phyloP scores from a whole-genome alignment of 176 grass and related monocot genomes.

The Zizania latifolia region DNA sequence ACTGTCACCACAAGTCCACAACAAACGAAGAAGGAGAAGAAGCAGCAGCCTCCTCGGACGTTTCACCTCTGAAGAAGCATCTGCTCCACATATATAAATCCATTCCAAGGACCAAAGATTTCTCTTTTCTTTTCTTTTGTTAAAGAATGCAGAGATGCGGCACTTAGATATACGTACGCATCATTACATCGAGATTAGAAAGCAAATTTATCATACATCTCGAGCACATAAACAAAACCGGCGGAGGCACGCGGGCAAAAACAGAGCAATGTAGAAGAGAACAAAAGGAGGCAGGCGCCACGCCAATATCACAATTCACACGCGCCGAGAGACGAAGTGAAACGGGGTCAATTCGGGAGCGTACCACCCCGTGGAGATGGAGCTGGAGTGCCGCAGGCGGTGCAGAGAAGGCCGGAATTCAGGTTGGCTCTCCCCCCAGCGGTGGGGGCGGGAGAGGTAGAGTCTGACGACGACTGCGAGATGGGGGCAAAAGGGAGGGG shows the following conservation, averaged over 20 bases:
- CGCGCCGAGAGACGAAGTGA: too few species aligned
- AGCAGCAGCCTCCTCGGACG: neutral
- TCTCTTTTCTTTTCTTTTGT: neutral
- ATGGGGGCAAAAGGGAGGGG: constrained; percentile 4
- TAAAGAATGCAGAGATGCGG: neutral
- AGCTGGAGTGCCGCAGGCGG: neutral
- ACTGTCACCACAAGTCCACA: neutral
- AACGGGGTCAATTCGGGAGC: too few species aligned
- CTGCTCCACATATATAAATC: too few species aligned
- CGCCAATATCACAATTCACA: too few species aligned
- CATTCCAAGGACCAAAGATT: neutral
- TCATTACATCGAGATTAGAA: constrained; percentile 8
- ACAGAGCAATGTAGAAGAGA: constrained; percentile 23
- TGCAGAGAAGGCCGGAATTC: neutral
- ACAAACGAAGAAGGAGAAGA: neutral
- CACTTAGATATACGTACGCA: neutral
- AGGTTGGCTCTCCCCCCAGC: too few species aligned
- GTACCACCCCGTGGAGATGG: neutral
- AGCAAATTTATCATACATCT: neutral
- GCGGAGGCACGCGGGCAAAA: constrained; percentile 23
- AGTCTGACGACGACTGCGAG: constrained; percentile 25
- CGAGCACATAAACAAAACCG: constrained; percentile 23
- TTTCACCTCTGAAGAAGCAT: neutral
- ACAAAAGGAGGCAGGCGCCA: constrained; percentile 13
- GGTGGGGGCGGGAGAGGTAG: neutral